These are phyloP conservation scores for Populus hybrid DNA, from an alignment of 441 rosid species.

Conservation along the genomic window DNA sequence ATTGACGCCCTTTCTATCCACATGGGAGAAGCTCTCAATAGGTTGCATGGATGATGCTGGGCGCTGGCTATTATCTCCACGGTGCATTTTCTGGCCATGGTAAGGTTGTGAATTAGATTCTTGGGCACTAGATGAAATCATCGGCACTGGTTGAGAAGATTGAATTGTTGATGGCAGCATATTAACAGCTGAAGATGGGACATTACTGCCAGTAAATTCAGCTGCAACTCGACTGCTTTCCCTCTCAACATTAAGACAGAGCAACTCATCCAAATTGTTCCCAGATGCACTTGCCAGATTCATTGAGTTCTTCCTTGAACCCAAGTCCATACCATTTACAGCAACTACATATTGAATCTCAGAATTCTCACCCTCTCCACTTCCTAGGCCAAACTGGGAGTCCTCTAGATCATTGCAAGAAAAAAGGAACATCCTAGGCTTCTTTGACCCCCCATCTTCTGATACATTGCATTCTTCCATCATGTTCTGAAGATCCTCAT, in stretches of 20 bases:
- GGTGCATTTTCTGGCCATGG: constrained; percentile 37
- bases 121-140: constrained; percentile 31
- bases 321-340: constrained; percentile 67
- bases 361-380: constrained; percentile 43
- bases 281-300: constrained; percentile 35
- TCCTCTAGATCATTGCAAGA: constrained; percentile 64
- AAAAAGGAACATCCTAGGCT: constrained; percentile 71
- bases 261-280: constrained; percentile 55
- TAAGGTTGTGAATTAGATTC: constrained; percentile 48
- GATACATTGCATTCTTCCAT: constrained; percentile 67
- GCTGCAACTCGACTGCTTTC: constrained; percentile 40
- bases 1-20: constrained; percentile 41
- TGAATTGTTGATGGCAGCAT: constrained; percentile 37
- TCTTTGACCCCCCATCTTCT: constrained; percentile 42
- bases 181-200: constrained; percentile 34
- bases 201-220: constrained; percentile 33
- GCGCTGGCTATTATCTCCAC: constrained; percentile 42
- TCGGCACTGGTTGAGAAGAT: constrained; percentile 29
- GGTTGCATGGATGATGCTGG: constrained; percentile 39
- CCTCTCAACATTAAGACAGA: constrained; percentile 31
- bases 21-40: constrained; percentile 32
- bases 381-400: constrained; percentile 46
- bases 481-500: constrained; percentile 82
- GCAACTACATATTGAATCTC: constrained; percentile 80
- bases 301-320: constrained; percentile 42